phyloP scores from a whole-genome alignment of 2,329 filamentous ascomycete genomes.

The Sarocladium oryzae region DNA sequence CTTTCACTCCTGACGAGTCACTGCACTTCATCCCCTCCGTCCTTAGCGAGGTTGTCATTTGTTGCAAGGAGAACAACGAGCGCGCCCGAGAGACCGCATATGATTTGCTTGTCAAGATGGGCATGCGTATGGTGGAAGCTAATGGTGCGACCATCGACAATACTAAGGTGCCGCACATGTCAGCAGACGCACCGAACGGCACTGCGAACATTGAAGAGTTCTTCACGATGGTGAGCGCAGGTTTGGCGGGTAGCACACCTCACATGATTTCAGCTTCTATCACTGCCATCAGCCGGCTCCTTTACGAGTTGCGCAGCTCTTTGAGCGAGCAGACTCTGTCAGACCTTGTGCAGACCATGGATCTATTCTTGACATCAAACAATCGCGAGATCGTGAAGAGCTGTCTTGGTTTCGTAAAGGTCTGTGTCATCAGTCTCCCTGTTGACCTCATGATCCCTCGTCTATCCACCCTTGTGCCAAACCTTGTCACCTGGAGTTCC shows the following conservation, averaged over 20 bases:
- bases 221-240: slow-evolving; percentile 96
- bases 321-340: slow-evolving; percentile 64
- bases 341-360: slow-evolving; percentile 89
- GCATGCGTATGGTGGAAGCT: slow-evolving; percentile 63
- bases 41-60: slow-evolving; percentile 89
- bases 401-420: slow-evolving; percentile 93
- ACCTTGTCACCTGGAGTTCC: slow-evolving; percentile 91
- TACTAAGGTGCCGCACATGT: slow-evolving; percentile 81
- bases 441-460: slow-evolving; percentile 72
- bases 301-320: slow-evolving; percentile 79
- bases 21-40: slow-evolving; percentile 91
- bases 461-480: slow-evolving; percentile 72
- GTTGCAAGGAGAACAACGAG: slow-evolving; percentile 96
- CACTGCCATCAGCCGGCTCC: slow-evolving; percentile 84
- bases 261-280: slow-evolving; percentile 99
- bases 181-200: slow-evolving; percentile 67
- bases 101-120: slow-evolving; percentile 82
- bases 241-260: slow-evolving; percentile 83
- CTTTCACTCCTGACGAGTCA: slow-evolving; percentile 67
- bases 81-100: slow-evolving; percentile 86
- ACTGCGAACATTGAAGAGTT: slow-evolving; percentile 86
- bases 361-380: slow-evolving; percentile 91
- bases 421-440: slow-evolving; percentile 82
- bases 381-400: slow-evolving; percentile 95
- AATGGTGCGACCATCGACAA: slow-evolving; percentile 74